Base-by-base conservation (phyloP, 495 filamentous ascomycete species). In the Annulohypoxylon maeteangense region DNA sequence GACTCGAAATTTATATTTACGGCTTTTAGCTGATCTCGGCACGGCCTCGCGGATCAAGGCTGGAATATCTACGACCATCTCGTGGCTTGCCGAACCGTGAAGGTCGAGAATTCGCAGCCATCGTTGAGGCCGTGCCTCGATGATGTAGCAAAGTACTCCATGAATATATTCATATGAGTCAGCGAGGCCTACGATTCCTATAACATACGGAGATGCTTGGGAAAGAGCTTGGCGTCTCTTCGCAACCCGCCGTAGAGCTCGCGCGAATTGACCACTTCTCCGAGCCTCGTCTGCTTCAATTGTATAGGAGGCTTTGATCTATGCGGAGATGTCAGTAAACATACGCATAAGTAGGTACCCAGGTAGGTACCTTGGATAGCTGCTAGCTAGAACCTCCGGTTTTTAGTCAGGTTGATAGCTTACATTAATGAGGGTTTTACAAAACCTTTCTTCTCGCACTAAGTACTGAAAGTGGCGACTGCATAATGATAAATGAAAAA, bases 21-120 rank as follows among this genome's bases (percentile, higher is more conserved):
- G 78, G 22, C 64, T 76, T 7, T 70, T 67, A 0, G 62, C 66
- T 3, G 77, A 80, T 20, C 75, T 74, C 3, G 71, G 58, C 27
- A 84, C 56, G 0, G 75, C 72, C 31, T 70, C 36, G 22, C 78
- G 66, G 29, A 88, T 76, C 0, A 90, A 74, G 4, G 68, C 72
- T 23, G 82, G 79, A 38, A 91, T 82, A 70, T 90, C 82, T 31
- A 92, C 74, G 4, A 89, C 87, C 25, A 88, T 79, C 67, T 93
- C 90, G 22, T 78, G 74, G 36, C 60, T 73, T n/a, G 76, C 77
- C 0, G 81, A 80, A 16, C 77, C 66, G 78, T 90, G 87, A 8
- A 92, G 77, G 60, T 92, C 82, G 47, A 92, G 78, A 12, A 92
- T 75, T n/a, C 90, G 89, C 38, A 94, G 81, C 75, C 80, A 83